phyloP scores from a whole-genome alignment of 768 basidiomycete genomes.

The Phylloporus scabripes region DNA sequence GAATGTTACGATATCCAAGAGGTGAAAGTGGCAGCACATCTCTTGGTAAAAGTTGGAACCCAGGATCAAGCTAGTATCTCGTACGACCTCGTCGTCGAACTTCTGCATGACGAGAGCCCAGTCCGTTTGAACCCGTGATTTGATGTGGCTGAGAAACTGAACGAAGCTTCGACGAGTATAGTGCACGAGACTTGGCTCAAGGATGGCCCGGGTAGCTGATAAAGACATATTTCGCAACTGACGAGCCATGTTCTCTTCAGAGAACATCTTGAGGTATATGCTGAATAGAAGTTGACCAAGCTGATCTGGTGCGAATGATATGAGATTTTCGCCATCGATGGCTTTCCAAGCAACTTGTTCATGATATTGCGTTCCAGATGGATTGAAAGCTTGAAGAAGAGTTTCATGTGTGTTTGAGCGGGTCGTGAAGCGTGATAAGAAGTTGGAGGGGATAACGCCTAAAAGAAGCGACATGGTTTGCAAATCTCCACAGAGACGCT shows the following conservation, averaged over 20 bases:
- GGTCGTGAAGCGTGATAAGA: slow-evolving; percentile 26
- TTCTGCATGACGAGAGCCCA: slow-evolving; percentile 41
- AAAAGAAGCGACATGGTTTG: slow-evolving; percentile 24
- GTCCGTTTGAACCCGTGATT: slow-evolving; percentile 30
- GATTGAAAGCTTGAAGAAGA: slow-evolving; percentile 2
- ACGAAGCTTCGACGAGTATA: slow-evolving; percentile 49
- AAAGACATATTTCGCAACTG: slow-evolving; percentile 5
- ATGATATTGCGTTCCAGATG: slow-evolving; percentile 9
- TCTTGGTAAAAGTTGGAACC: slow-evolving; percentile 40
- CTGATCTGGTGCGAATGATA: slow-evolving; percentile 22
- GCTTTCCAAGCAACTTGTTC: slow-evolving; percentile 26
- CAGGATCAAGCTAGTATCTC: slow-evolving; percentile 16
- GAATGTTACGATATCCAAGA: slow-evolving; percentile 35
- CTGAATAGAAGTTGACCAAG: slow-evolving; percentile 22
- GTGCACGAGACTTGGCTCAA: slow-evolving; percentile 28
- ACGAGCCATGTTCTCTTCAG: slow-evolving; percentile 21
- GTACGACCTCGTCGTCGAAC: slow-evolving; percentile 19
- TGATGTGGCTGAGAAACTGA: slow-evolving; percentile 38
- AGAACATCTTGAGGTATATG: slow-evolving; percentile 29
- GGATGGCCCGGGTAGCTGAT: neutral
- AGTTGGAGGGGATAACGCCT: slow-evolving; percentile 23
- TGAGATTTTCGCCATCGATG: slow-evolving; percentile 2
- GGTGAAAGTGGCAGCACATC: slow-evolving; percentile 40
- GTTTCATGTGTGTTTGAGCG: slow-evolving; percentile 26
- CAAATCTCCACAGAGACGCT: slow-evolving; percentile 27